Conservation (phyloP, 2,329 filamentous ascomycete genomes). For the Diaporthe citrichinensis region DNA sequence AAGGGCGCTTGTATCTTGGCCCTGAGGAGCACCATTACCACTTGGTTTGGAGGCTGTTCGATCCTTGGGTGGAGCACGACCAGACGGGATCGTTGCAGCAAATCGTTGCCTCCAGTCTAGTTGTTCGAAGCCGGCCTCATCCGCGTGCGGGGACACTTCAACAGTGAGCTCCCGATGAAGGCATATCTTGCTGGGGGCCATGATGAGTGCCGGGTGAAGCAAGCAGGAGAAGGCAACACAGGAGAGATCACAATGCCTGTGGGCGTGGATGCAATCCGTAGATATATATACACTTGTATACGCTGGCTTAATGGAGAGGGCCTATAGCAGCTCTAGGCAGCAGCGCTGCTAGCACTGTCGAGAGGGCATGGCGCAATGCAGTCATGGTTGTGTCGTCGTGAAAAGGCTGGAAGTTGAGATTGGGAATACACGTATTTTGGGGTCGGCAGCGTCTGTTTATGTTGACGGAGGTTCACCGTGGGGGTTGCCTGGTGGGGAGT, state of each 20-base stretch:
- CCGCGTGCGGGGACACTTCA: conserved; percentile 50
- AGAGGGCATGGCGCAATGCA: not conserved
- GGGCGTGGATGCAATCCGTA: not conserved
- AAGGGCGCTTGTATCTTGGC: conserved; percentile 43
- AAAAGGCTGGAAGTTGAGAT: conserved; percentile 18
- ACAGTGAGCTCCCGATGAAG: conserved; percentile 43
- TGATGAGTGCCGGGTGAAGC: not conserved
- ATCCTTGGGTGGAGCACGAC: conserved; percentile 44
- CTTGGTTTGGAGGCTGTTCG: not conserved
- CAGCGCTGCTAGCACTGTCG: not conserved
- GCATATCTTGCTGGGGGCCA: conserved; percentile 29
- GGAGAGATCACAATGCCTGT: not conserved
- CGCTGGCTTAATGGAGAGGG: not conserved
- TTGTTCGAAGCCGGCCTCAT: conserved; percentile 50
- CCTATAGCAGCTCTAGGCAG: not conserved
- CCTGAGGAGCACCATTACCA: conserved; percentile 16
- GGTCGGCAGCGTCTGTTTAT: not conserved
- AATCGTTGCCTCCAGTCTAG: conserved; percentile 46
- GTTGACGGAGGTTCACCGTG: not conserved
- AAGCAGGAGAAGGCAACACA: not conserved
- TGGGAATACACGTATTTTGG: not conserved
- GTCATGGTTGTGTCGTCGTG: not conserved
- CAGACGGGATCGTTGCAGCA: conserved; percentile 50
- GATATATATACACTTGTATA: conserved; percentile 21
- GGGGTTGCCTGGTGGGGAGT: not conserved